A percentile compares a stretch with the other conserved stretches of the same genome.
phyloP scores from a whole-genome alignment of 2,329 filamentous ascomycete species.

The Aspergillus jensenii region DNA sequence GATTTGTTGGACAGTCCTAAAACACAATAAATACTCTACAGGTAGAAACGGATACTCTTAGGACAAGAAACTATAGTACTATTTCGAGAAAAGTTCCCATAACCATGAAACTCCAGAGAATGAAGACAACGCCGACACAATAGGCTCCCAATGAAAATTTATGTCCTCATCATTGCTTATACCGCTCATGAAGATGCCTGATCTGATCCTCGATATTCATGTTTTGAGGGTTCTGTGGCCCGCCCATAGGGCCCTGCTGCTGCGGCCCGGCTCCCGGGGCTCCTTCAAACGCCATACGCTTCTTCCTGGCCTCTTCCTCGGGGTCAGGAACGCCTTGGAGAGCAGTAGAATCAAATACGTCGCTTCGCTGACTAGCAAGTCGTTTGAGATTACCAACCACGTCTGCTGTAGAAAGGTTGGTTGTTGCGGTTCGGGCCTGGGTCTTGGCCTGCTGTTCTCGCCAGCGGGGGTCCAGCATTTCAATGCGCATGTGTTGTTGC shows the following conservation, averaged over 20 bases:
- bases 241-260: constrained; percentile 26
- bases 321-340: constrained; percentile 61
- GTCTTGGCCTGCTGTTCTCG: constrained; percentile 92
- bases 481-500: constrained; percentile 91
- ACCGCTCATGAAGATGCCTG: constrained; percentile 63
- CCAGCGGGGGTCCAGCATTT: constrained; percentile 90
- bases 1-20: not conserved
- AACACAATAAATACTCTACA: constrained; percentile 1
- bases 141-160: not conserved
- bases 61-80: not conserved
- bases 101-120: not conserved
- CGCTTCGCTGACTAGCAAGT: constrained; percentile 82
- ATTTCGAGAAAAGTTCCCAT: constrained; percentile 1
- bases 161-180: constrained; percentile 27
- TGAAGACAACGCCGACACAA: constrained; percentile 3
- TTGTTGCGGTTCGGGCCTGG: constrained; percentile 78
- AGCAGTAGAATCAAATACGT: constrained; percentile 70
- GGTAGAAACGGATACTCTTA: not conserved
- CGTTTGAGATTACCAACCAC: constrained; percentile 94
- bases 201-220: constrained; percentile 88
- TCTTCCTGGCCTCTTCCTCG: constrained; percentile 73
- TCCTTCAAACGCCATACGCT: constrained; percentile 62
- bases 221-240: constrained; percentile 33
- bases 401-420: constrained; percentile 81
- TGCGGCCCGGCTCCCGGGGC: constrained; percentile 24